Conservation (phyloP, 2,329 filamentous ascomycete genomes). For the Truncatella angustata region DNA sequence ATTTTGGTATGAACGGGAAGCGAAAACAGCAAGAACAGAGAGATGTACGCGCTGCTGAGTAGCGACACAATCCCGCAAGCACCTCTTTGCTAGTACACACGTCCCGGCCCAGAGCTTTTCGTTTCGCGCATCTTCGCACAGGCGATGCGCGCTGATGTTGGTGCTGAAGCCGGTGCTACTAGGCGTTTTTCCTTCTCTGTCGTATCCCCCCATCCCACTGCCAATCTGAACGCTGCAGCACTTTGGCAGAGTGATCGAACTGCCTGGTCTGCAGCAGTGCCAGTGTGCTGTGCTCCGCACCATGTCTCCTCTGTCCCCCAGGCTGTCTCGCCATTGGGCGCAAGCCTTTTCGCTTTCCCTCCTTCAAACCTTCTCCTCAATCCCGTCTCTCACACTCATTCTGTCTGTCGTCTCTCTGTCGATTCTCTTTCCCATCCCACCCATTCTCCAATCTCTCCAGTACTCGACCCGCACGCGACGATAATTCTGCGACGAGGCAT, state of each 20-base stretch:
- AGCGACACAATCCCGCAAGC: not conserved
- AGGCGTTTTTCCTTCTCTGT: not conserved
- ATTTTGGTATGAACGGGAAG: not conserved
- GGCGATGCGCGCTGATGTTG: not conserved
- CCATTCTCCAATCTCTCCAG: not conserved
- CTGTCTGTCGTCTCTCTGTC: conserved; percentile 6
- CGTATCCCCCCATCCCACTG: not conserved
- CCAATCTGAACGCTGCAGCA: conserved; percentile 5
- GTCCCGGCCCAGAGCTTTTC: too few relatives aligned
- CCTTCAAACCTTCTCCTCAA: conserved; percentile 8
- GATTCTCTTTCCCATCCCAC: conserved; percentile 1
- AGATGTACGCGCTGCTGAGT: not conserved
- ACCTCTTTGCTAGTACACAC: too few relatives aligned
- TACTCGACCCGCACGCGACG: not conserved
- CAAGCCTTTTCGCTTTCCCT: conserved; percentile 12
- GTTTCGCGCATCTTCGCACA: too few relatives aligned
- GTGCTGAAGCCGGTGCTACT: not conserved
- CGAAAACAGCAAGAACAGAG: not conserved
- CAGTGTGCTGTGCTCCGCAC: conserved; percentile 8
- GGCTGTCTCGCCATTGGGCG: conserved; percentile 8
- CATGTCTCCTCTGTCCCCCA: conserved; percentile 6
- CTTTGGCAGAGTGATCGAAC: too few relatives aligned
- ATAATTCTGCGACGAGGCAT: not conserved
- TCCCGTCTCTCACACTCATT: conserved; percentile 2
- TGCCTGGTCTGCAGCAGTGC: not conserved